Evolutionary conservation across 2,329 filamentous ascomycete species (phyloP), one percentile per base, ranked within the genome.

Genomic region (Fusarium papillatum): DNA sequence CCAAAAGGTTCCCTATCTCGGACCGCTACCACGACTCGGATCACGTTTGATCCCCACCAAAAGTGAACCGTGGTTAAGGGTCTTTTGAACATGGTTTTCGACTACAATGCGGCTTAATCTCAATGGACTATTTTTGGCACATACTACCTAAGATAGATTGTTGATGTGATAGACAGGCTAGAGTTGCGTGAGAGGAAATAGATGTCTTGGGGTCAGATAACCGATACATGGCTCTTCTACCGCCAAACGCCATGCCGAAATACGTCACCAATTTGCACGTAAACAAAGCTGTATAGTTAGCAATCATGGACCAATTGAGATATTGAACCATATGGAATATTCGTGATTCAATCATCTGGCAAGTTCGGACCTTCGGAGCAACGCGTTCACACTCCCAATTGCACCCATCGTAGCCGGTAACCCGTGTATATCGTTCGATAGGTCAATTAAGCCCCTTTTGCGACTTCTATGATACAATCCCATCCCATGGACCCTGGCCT

Each of bases 391-490:
- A 19, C 36, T 29, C 36, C 55, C 46, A 59, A 29, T 60, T 64
- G 57, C 64, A 41, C 55, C 29, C 34, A 26, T 48, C 55, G 43
- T 29, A 48, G 16, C 66, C 34, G 69, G 55, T 26, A 63, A 63
- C 46, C 69, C 61, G 65, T 53, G 31, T 69, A 68, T 59, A 76
- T 76, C 77, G 72, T 78, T 77, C 74, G 69, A 75, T 74, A 80
- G 80, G 82, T 83, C 80, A 82, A 83, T 83, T 81, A 75, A 81
- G 78, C 76, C 81, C 76, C 72, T 62, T 76, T 80, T 81, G 79
- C 80, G 78, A 82, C 78, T 84, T 84, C 84, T 86, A 86, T 85
- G 84, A 82, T 86, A 86, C 85, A 86, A 73, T 81, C 80, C 80
- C 83, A 83, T 79, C 76, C 77, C 76, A 75, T 72, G 68, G 69